phyloP scores from a whole-genome alignment of 495 filamentous ascomycete genomes.

The Filosporella fistucella region DNA sequence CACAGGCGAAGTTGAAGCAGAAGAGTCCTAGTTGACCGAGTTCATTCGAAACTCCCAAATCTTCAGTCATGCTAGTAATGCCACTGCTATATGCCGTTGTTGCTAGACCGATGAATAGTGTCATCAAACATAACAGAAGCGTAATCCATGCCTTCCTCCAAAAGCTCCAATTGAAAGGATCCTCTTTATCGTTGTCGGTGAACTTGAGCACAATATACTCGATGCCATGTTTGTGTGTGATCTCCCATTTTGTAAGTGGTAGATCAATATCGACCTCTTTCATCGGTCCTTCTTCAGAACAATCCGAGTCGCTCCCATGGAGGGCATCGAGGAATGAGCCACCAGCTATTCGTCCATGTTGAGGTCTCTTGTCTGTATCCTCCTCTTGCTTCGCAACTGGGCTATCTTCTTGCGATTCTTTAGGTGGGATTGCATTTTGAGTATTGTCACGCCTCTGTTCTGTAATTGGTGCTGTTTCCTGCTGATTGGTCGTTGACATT shows the following conservation, averaged over 20 bases:
- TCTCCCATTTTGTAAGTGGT: slow-evolving; percentile 33
- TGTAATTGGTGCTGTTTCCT: not conserved
- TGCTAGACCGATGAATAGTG: slow-evolving; percentile 42
- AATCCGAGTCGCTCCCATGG: slow-evolving; percentile 14
- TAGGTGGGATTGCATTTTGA: not conserved
- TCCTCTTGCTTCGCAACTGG: slow-evolving; percentile 11
- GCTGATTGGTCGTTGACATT: not conserved
- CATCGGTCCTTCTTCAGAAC: slow-evolving; percentile 22
- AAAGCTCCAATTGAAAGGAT: slow-evolving; percentile 43
- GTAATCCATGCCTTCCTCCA: slow-evolving; percentile 36
- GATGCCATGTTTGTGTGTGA: slow-evolving; percentile 26
- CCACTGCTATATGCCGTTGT: slow-evolving; percentile 44
- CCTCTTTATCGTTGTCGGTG: slow-evolving; percentile 33
- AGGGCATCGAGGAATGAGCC: slow-evolving; percentile 30
- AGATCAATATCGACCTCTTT: slow-evolving; percentile 39
- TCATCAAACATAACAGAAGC: slow-evolving; percentile 39
- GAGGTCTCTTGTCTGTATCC: slow-evolving; percentile 1
- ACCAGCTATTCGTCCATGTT: slow-evolving; percentile 30
- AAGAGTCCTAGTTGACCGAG: slow-evolving; percentile 57
- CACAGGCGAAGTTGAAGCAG: slow-evolving; percentile 72
- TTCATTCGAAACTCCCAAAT: slow-evolving; percentile 30
- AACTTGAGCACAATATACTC: slow-evolving; percentile 36
- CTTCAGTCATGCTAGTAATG: slow-evolving; percentile 32
- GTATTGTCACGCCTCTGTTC: not conserved
- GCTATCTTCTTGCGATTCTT: not conserved